Base-by-base conservation (phyloP, 352 stramenopile genomes). In the Blastocystis sp. region DNA sequence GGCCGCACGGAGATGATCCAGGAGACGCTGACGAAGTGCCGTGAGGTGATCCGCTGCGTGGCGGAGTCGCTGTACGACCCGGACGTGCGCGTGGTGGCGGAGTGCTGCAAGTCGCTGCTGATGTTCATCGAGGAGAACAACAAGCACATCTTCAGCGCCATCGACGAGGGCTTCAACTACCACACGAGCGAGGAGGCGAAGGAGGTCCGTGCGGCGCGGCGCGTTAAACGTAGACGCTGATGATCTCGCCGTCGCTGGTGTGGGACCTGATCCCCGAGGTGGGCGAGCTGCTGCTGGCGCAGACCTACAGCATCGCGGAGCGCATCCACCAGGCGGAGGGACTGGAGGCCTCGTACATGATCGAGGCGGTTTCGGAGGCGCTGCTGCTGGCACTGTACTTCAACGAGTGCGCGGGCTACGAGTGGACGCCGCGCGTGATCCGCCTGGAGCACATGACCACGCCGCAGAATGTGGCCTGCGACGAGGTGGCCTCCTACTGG, bases 111-210 rank as follows among this genome's bases (percentile, higher is more conserved):
- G 78, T 88, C 67, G 3, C 67, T 88, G 17, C 66, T 69, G n/a
- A 88, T 88, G 67, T 48, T 88, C 38, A 79, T 88, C 65, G 78
- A 88, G 61, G 78, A 88, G 38, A 88, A 88, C 53, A 79, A 88
- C 52, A 56, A 69, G 34, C 64, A 77, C 23, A 88, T 79, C 23
- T 79, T 67, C 52, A 76, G 56, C 53, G 28, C 38, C n/a, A 76
- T 88, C 38, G 78, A 88, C 45, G 78, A 88, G 28, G 67, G 64
- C 23, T 88, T 88, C 67, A 88, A 88, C 59, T 88, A 79, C 65
- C 78, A 88, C 52, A 88, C 64, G 21, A 79, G 64, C 52, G 78
- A 88, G 60, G 78, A 88, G 45, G 64, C 78, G 9, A 74, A 70
- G 40, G 78, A 88, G 28, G 78, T 88, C 23, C 45, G 21, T 2